A percentile compares a stretch with the other conserved stretches of the same genome.
These are phyloP conservation scores for Venturia pyrina DNA, from an alignment of 2,329 filamentous ascomycete species.

Conservation along the genomic window DNA sequence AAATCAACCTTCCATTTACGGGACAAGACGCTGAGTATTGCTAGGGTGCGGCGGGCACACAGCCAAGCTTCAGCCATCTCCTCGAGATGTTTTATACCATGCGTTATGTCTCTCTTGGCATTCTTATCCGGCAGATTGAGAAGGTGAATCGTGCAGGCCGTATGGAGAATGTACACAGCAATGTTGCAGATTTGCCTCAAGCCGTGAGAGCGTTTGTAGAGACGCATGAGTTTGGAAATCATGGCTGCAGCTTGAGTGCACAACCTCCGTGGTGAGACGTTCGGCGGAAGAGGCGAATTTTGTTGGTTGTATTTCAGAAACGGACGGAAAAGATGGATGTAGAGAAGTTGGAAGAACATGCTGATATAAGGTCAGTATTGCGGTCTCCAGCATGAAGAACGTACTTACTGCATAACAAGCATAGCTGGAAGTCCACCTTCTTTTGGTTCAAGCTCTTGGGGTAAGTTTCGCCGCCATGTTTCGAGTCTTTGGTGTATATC, in stretches of 20 bases:
- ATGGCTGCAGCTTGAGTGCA: conserved; percentile 82
- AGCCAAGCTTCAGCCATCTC: conserved; percentile 95
- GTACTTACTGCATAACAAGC: conserved; percentile 72
- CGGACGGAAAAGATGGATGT: conserved; percentile 90
- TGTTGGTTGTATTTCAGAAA: conserved; percentile 83
- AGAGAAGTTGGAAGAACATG: conserved; percentile 95
- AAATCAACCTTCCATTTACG: conserved; percentile 85
- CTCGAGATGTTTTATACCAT: conserved; percentile 83
- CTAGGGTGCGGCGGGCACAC: conserved; percentile 73
- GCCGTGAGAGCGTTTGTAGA: conserved; percentile 89
- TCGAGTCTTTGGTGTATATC: conserved; percentile 85
- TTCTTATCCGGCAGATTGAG: conserved; percentile 90
- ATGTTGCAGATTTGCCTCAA: conserved; percentile 93
- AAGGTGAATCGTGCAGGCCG: conserved; percentile 87
- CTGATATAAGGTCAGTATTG: conserved; percentile 34
- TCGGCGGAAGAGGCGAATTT: conserved; percentile 71
- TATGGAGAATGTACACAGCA: conserved; percentile 89
- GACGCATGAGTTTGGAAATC: conserved; percentile 85
- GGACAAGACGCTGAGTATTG: conserved; percentile 73
- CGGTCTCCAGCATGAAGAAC: background rate
- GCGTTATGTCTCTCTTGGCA: conserved; percentile 77
- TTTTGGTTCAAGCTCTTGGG: conserved; percentile 76
- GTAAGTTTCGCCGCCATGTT: conserved; percentile 75
- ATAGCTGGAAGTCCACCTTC: conserved; percentile 85
- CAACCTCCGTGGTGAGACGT: conserved; percentile 82